Conservation (phyloP, 495 filamentous ascomycete genomes). For the Xylaria castorea region DNA sequence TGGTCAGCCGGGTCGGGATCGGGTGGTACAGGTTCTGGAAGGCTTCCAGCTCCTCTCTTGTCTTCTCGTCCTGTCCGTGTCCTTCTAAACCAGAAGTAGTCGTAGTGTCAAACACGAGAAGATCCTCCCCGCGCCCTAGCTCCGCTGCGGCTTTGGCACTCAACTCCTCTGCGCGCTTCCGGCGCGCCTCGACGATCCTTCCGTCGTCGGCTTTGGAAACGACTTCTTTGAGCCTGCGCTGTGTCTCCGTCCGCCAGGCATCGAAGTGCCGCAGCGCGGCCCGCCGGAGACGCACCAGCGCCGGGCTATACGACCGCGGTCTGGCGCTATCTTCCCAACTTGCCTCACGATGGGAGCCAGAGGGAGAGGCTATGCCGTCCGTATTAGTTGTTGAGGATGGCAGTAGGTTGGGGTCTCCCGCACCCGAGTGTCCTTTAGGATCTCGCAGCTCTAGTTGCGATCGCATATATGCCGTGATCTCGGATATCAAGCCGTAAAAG, state of each 20-base stretch:
- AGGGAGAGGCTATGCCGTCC: conserved; percentile 21
- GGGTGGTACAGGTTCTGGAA: conserved; percentile 53
- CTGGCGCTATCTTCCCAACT: not conserved
- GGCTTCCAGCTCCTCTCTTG: conserved; percentile 30
- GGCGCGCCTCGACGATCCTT: conserved; percentile 45
- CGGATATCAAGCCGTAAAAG: conserved; percentile 47
- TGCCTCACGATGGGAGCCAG: conserved; percentile 9
- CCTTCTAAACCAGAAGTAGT: not conserved
- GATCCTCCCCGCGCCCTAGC: conserved; percentile 34
- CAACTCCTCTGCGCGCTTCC: conserved; percentile 38
- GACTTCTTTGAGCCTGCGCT: conserved; percentile 48
- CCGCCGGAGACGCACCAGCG: conserved; percentile 41
- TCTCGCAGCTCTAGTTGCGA: conserved; percentile 45
- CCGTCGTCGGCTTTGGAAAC: conserved; percentile 44
- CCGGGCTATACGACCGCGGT: conserved; percentile 33
- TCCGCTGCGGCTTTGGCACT: conserved; percentile 10
- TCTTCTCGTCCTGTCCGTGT: conserved; percentile 34
- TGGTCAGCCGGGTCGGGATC: conserved; percentile 52
- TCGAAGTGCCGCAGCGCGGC: conserved; percentile 51
- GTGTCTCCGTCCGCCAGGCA: conserved; percentile 46
- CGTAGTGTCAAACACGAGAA: conserved; percentile 40
- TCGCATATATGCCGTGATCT: conserved; percentile 50
- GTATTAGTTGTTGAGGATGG: conserved; percentile 28
- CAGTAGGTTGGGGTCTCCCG: conserved; percentile 2
- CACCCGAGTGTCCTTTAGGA: conserved; percentile 18